phyloP scores from a whole-genome alignment of 1,139 yeast genomes.

The Taiozyma sp. region DNA sequence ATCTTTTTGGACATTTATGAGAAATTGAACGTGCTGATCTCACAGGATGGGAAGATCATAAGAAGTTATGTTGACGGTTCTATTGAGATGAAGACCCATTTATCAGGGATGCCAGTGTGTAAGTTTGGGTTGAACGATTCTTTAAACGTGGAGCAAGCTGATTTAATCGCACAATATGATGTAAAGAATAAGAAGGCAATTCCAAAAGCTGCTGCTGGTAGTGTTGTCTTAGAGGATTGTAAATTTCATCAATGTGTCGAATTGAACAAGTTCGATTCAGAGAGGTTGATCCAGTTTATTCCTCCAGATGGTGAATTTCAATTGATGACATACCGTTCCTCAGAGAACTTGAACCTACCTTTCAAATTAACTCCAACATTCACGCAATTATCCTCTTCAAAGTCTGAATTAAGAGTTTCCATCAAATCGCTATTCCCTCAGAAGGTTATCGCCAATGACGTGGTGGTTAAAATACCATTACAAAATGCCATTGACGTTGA shows the following conservation, averaged over 20 bases:
- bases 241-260: constrained; percentile 89
- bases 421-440: constrained; percentile 59
- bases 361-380: constrained; percentile 62
- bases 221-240: constrained; percentile 65
- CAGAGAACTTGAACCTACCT: constrained; percentile 61
- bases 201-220: constrained; percentile 39
- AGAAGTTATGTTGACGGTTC: constrained; percentile 76
- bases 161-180: constrained; percentile 20
- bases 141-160: constrained; percentile 15
- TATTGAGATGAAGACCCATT: constrained; percentile 63
- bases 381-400: constrained; percentile 42
- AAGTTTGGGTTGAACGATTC: constrained; percentile 55
- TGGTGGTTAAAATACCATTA: constrained; percentile 60
- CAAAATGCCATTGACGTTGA: constrained; percentile 57
- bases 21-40: constrained; percentile 62
- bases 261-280: constrained; percentile 59
- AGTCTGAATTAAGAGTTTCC: constrained; percentile 51
- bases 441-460: constrained; percentile 61
- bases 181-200: constrained; percentile 28
- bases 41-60: constrained; percentile 53
- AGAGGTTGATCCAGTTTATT: constrained; percentile 62
- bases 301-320: constrained; percentile 96
- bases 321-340: constrained; percentile 69
- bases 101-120: constrained; percentile 73
- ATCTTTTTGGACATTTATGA: constrained; percentile 75